A percentile compares a stretch with the other conserved stretches of the same genome.
Conservation (phyloP, 2,329 filamentous ascomycete species). For the Colletotrichum musae region DNA sequence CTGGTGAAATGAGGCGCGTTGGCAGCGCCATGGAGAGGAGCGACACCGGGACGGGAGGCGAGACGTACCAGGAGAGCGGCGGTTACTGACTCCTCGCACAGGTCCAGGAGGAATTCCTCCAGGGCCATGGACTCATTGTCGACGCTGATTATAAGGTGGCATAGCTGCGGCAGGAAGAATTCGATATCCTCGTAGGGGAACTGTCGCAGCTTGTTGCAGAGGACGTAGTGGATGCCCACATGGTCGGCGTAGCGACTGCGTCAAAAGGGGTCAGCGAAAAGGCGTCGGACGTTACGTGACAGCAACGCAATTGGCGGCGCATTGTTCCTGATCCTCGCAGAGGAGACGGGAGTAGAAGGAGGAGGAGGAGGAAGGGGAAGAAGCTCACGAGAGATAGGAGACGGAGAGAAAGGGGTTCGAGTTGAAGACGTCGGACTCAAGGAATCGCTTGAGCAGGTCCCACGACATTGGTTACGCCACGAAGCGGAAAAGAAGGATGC, state of each 20-base stretch:
- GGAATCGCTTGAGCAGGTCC: constrained; percentile 91
- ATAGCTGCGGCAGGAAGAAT: constrained; percentile 91
- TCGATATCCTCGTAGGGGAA: constrained; percentile 94
- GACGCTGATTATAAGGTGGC: constrained; percentile 88
- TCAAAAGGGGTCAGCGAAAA: constrained; percentile 27
- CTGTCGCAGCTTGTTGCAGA: constrained; percentile 89
- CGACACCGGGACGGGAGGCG: constrained; percentile 24
- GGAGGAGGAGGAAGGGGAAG: constrained; percentile 39
- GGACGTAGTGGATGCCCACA: constrained; percentile 90
- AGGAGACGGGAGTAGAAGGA: background rate
- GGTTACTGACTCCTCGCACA: constrained; percentile 90
- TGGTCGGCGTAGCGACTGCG: constrained; percentile 87
- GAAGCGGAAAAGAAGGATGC: constrained; percentile 46
- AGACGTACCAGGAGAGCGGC: constrained; percentile 81
- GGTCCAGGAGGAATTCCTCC: constrained; percentile 88
- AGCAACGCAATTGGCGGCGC: constrained; percentile 13
- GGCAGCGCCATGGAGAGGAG: constrained; percentile 1
- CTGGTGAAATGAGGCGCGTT: constrained; percentile 1
- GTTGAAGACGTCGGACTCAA: constrained; percentile 95
- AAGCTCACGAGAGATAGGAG: constrained; percentile 86
- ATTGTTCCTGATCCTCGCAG: background rate
- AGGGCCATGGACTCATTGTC: constrained; percentile 93
- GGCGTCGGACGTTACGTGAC: constrained; percentile 15
- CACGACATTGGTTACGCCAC: constrained; percentile 75
- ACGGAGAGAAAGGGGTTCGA: constrained; percentile 90